phyloP scores from a whole-genome alignment of 306 rosid genomes.

The Cyamopsis tetragonoloba region DNA sequence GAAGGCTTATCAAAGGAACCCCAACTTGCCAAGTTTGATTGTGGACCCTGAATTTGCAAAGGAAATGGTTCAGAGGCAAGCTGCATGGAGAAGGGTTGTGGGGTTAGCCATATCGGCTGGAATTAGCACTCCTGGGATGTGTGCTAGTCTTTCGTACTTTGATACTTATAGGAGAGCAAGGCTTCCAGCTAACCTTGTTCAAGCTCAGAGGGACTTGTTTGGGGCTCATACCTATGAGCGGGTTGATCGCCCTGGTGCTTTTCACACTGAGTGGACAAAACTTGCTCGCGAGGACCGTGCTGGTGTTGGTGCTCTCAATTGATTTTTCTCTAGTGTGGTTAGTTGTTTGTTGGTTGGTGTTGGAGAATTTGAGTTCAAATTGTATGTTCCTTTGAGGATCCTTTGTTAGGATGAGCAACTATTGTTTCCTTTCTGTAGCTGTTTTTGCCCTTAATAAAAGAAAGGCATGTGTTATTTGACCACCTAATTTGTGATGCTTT shows the following conservation, averaged over 20 bases:
- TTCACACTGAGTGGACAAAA: constrained; percentile 92
- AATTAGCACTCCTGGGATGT: constrained; percentile 94
- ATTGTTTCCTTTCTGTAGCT: constrained; percentile 34
- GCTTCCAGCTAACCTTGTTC: constrained; percentile 95
- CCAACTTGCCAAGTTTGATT: constrained; percentile 70
- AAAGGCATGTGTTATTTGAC: constrained; percentile 40
- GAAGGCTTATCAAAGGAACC: constrained; percentile 87
- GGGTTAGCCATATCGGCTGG: constrained; percentile 82
- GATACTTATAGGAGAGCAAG: constrained; percentile 82
- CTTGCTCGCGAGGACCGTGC: constrained; percentile 59
- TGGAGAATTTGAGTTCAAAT: constrained; percentile 29
- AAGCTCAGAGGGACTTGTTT: constrained; percentile 92
- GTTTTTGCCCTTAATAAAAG: constrained; percentile 44
- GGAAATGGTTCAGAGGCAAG: constrained; percentile 97
- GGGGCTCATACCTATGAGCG: constrained; percentile 97
- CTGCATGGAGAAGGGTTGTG: constrained; percentile 89
- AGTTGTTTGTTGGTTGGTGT: constrained; percentile 27
- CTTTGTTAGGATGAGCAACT: constrained; percentile 33
- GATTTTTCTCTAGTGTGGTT: constrained; percentile 22
- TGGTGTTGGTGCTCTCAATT: constrained; percentile 60
- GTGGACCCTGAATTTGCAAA: constrained; percentile 87
- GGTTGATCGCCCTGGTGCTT: constrained; percentile 74
- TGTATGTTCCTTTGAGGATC: constrained; percentile 41
- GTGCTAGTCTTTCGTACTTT: constrained; percentile 89
- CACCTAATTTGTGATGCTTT: constrained; percentile 5